Percentiles rank a stretch among this genome's conserved stretches.
phyloP scores from a whole-genome alignment of 2,329 filamentous ascomycete species.

The Chaetomium sp. region DNA sequence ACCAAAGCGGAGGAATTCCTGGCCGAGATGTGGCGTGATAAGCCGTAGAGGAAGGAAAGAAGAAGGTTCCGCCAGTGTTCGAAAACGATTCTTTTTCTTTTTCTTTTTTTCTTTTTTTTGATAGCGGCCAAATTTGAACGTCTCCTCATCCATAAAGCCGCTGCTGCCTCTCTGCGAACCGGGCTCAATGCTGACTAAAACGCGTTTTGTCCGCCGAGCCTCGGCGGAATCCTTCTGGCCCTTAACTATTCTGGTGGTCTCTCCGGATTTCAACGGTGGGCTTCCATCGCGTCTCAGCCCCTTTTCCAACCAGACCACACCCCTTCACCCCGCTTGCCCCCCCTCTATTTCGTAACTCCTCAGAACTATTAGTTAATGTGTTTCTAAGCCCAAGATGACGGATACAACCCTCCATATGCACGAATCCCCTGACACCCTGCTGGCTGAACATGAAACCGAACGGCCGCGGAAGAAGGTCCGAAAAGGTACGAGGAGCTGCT shows the following conservation, averaged over 20 bases:
- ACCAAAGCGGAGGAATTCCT: conserved; percentile 39
- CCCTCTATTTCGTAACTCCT: not conserved
- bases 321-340: no score
- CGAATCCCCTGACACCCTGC: not conserved
- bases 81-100: no score
- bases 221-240: not conserved
- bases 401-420: not conserved
- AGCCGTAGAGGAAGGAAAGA: conserved; percentile 3
- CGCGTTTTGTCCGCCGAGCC: conserved; percentile 3
- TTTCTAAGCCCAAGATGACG: not conserved
- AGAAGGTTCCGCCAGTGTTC: no score
- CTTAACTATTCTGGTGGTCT: not conserved
- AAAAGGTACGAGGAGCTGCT: conserved; percentile 60
- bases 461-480: conserved; percentile 43
- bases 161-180: no score
- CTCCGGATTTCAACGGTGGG: not conserved
- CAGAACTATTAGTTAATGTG: no score
- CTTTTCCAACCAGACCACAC: not conserved
- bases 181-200: not conserved
- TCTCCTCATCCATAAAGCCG: no score
- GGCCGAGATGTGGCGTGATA: conserved; percentile 33
- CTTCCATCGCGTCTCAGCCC: not conserved
- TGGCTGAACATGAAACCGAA: not conserved
- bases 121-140: no score
- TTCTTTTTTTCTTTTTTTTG: no score